phyloP scores from a whole-genome alignment of 345 rosid genomes.

The Bruguiera sexangula region DNA sequence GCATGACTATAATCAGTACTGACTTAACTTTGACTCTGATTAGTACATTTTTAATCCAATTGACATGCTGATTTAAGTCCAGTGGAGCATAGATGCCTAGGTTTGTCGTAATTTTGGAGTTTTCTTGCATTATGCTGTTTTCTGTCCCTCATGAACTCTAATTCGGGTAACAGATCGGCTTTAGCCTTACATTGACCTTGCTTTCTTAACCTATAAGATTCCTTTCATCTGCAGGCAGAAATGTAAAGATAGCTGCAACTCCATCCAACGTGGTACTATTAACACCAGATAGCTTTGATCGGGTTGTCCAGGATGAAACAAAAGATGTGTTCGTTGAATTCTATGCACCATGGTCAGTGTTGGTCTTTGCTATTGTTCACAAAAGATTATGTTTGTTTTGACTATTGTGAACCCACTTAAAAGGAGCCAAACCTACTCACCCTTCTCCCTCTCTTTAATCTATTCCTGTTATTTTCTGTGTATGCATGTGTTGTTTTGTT shows the following conservation, averaged over 20 bases:
- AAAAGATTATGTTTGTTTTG: not conserved
- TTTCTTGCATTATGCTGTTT: no score
- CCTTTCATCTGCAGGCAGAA: constrained; percentile 60
- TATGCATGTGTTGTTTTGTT: not conserved
- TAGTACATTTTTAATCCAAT: no score
- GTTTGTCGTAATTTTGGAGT: no score
- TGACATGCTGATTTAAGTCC: no score
- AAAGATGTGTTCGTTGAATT: constrained; percentile 95
- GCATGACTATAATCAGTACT: no score
- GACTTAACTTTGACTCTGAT: no score
- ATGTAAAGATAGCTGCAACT: constrained; percentile 71
- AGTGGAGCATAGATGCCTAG: no score
- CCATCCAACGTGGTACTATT: constrained; percentile 79
- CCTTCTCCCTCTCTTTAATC: not conserved
- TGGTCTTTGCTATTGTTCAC: not conserved
- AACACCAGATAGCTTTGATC: constrained; percentile 68
- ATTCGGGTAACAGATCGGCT: no score
- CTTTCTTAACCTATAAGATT: no score
- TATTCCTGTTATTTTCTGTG: not conserved
- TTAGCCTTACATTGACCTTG: no score
- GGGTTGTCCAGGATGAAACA: constrained; percentile 71
- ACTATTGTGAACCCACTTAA: not conserved
- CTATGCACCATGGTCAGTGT: constrained; percentile 89
- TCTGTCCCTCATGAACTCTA: no score
- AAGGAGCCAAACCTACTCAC: not conserved